These are phyloP conservation scores for Artemisia tridentata DNA, from an alignment of 129 eudicot genomes.

Conservation along the genomic window DNA sequence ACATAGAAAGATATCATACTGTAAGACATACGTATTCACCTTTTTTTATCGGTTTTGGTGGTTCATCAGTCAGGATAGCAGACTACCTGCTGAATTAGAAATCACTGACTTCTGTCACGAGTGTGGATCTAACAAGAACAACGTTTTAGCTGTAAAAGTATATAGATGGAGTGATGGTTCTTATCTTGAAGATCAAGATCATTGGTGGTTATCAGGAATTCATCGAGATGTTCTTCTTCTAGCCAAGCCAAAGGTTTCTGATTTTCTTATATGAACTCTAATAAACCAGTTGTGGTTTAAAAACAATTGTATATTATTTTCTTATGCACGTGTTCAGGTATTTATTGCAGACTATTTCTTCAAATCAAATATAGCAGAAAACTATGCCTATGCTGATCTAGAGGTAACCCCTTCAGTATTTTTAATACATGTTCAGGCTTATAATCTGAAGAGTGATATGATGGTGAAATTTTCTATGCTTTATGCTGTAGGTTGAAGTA, in stretches of 20 bases:
- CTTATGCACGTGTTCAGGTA: constrained; percentile 51
- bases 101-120: constrained; percentile 73
- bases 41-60: constrained; percentile 20
- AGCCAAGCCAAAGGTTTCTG: constrained; percentile 82
- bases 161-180: constrained; percentile 96
- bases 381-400: constrained; percentile 62
- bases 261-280: constrained; percentile 3
- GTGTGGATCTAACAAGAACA: constrained; percentile 68
- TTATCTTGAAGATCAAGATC: constrained; percentile 99
- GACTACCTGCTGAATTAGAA: constrained; percentile 97
- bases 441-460: background rate
- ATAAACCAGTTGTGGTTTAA: background rate
- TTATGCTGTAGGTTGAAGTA: constrained; percentile 72
- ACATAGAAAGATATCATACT: background rate
- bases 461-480: constrained; percentile 5
- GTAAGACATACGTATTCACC: constrained; percentile 12
- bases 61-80: constrained; percentile 85
- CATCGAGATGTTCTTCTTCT: constrained; percentile 95
- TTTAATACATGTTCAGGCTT: background rate
- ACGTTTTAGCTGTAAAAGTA: constrained; percentile 87
- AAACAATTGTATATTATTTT: background rate
- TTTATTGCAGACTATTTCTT: constrained; percentile 90
- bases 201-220: constrained; percentile 99
- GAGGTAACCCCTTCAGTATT: constrained; percentile 46
- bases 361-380: constrained; percentile 55